Evolutionary conservation across 1,284 basidiomycete genomes (phyloP).

Genomic region (Rhodotorula sp.): DNA sequence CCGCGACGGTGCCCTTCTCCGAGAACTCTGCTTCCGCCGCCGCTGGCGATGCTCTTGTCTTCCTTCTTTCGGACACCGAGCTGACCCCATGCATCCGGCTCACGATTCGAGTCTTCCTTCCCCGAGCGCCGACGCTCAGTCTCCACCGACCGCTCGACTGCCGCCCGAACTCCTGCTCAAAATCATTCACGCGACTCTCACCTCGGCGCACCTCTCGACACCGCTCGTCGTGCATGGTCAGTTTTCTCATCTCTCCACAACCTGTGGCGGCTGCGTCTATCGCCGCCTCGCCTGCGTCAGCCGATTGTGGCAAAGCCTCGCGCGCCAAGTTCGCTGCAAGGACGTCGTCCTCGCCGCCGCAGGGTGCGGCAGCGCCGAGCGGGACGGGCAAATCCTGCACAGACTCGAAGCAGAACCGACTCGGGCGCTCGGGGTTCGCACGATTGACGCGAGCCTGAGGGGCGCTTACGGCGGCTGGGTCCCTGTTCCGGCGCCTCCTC

Average conservation of each 20-base stretch:
- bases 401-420: neutral
- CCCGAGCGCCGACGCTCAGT: neutral
- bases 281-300: conserved; percentile 18
- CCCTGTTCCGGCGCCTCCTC: neutral
- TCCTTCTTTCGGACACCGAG: neutral
- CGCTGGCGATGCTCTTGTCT: neutral
- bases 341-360: conserved; percentile 13
- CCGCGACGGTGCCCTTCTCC: neutral
- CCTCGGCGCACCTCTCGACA: conserved; percentile 1
- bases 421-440: neutral
- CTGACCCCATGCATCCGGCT: neutral
- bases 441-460: conserved; percentile 21
- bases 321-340: conserved; percentile 5
- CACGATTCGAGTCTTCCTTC: neutral
- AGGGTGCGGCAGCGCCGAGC: conserved; percentile 9
- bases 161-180: conserved; percentile 28
- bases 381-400: conserved; percentile 7
- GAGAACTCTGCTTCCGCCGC: neutral
- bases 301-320: conserved; percentile 8
- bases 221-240: conserved; percentile 22
- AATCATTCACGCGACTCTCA: conserved; percentile 18
- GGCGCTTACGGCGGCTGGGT: conserved; percentile 1
- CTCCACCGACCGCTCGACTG: neutral
- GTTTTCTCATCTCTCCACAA: conserved; percentile 7
- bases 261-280: conserved; percentile 22